Evolutionary conservation across 805 yeast genomes (phyloP).

Genomic region (Suhomyces canberraensis): DNA sequence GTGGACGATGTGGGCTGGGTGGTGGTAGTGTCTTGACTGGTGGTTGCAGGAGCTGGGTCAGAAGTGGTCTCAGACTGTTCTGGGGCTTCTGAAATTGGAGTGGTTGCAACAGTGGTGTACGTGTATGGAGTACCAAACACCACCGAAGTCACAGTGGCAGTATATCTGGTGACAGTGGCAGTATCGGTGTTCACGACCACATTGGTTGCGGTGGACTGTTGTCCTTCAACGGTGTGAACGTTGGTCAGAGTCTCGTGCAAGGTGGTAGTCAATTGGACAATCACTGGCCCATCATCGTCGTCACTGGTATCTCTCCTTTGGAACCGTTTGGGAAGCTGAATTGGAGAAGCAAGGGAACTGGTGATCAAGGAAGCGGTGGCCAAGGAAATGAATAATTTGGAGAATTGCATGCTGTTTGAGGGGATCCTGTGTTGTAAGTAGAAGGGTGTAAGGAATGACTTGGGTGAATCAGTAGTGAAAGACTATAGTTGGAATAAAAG

Average conservation of each 20-base stretch:
- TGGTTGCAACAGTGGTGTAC: conserved; percentile 32
- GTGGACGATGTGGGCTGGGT: conserved; percentile 5
- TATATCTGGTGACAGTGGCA: conserved; percentile 37
- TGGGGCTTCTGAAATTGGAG: conserved; percentile 22
- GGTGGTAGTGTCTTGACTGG: conserved; percentile 2
- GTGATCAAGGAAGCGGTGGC: conserved; percentile 19
- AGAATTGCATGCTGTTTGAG: conserved; percentile 22
- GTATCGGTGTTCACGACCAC: conserved; percentile 28
- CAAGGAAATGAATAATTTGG: conserved; percentile 18
- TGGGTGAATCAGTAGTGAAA: conserved; percentile 17
- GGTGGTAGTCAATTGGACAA: conserved; percentile 33
- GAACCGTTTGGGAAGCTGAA: conserved; percentile 2
- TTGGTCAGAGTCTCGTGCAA: conserved; percentile 34
- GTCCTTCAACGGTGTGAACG: conserved; percentile 29
- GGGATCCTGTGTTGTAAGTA: conserved; percentile 6
- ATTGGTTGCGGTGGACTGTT: conserved; percentile 28
- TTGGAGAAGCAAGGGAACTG: conserved; percentile 19
- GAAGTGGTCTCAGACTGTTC: conserved; percentile 4
- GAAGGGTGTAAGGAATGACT: conserved; percentile 13
- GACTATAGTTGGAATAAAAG: conserved; percentile 13
- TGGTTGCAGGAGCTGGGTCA: conserved; percentile 5
- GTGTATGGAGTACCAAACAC: conserved; percentile 38
- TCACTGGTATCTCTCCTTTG: conserved; percentile 12
- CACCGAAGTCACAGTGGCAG: conserved; percentile 43
- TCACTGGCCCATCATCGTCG: conserved; percentile 25